Evolutionary conservation across 306 rosid genomes (phyloP).

Genomic region (Pueraria montana): DNA sequence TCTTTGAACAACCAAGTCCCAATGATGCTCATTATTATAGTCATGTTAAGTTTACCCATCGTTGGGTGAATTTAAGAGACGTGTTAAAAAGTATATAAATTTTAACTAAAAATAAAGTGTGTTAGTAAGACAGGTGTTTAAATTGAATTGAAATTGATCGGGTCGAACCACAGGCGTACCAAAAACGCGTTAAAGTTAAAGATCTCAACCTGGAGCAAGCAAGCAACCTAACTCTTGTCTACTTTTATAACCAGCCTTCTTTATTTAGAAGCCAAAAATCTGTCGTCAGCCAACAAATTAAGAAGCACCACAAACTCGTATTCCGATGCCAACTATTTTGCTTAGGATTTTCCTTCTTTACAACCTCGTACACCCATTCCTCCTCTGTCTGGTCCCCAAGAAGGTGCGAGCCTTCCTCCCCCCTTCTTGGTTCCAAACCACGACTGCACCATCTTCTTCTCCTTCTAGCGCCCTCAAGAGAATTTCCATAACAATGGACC

Average conservation of each 20-base stretch:
- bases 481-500: slow-evolving; percentile 59
- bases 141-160: too few species aligned
- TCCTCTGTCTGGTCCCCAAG: slow-evolving; percentile 56
- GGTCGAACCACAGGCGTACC: too few species aligned
- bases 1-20: slow-evolving; percentile 44
- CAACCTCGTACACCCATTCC: slow-evolving; percentile 60
- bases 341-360: slow-evolving; percentile 62
- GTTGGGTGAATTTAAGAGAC: too few species aligned
- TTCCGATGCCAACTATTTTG: slow-evolving; percentile 64
- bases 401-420: slow-evolving; percentile 53
- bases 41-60: too few species aligned
- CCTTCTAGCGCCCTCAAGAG: not conserved
- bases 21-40: not conserved
- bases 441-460: not conserved
- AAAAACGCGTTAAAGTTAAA: slow-evolving; percentile 49
- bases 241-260: too few species aligned
- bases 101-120: too few species aligned
- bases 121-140: too few species aligned
- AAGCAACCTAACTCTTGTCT: too few species aligned
- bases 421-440: slow-evolving; percentile 51
- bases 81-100: too few species aligned
- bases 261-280: slow-evolving; percentile 37
- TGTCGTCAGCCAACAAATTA: slow-evolving; percentile 9
- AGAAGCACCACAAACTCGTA: slow-evolving; percentile 29
- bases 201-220: too few species aligned